Conservation (phyloP, 129 eudicot genomes). For the Chrysanthemum lavandulifolium region DNA sequence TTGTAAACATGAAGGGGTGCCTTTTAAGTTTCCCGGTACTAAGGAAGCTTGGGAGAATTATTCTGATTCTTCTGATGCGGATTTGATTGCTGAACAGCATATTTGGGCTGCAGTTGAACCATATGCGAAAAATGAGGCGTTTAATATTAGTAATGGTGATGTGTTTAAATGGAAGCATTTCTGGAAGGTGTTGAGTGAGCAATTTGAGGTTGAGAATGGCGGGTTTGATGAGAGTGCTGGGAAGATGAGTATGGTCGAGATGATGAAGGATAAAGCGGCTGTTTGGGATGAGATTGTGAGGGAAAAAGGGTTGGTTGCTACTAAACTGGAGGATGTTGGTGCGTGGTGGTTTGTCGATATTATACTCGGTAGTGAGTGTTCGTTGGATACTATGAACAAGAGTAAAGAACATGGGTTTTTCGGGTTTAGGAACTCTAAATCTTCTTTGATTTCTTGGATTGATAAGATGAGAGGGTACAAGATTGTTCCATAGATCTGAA, state of each 20-base stretch:
- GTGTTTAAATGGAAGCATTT: constrained; percentile 89
- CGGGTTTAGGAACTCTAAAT: constrained; percentile 69
- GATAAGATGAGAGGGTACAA: constrained; percentile 66
- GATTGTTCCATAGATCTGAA: constrained; percentile 56
- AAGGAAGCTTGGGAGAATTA: constrained; percentile 54
- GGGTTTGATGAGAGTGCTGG: constrained; percentile 56
- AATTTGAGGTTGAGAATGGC: constrained; percentile 60
- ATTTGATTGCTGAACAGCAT: constrained; percentile 86
- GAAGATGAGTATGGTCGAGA: constrained; percentile 48
- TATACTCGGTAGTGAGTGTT: constrained; percentile 25
- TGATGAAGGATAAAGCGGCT: constrained; percentile 72
- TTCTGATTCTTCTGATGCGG: constrained; percentile 73
- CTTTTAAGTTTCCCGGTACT: constrained; percentile 60
- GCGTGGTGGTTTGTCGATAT: constrained; percentile 74
- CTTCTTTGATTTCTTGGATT: constrained; percentile 65
- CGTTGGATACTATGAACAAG: constrained; percentile 72
- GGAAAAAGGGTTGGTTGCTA: constrained; percentile 46
- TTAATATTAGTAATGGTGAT: constrained; percentile 81
- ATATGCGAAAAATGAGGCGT: constrained; percentile 67
- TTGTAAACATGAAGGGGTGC: constrained; percentile 65
- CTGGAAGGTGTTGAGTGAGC: constrained; percentile 77
- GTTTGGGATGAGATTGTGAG: constrained; percentile 88
- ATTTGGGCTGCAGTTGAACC: constrained; percentile 86
- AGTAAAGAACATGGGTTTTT: constrained; percentile 87
- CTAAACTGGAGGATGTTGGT: constrained; percentile 70